phyloP scores from a whole-genome alignment of 2,329 filamentous ascomycete species.

The Hymenoscyphus fructigenus region DNA sequence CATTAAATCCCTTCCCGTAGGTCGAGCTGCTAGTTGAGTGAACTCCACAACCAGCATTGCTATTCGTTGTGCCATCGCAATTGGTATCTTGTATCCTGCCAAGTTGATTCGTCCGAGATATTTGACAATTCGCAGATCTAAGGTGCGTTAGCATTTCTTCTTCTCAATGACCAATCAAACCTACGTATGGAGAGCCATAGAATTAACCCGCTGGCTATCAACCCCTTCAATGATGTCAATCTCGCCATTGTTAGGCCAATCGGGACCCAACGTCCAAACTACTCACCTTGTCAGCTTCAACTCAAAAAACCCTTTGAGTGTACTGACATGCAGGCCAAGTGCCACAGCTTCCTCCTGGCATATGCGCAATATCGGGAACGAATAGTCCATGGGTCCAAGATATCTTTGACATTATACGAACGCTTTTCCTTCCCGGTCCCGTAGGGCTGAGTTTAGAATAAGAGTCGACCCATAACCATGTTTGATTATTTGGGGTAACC shows the following conservation, averaged over 20 bases:
- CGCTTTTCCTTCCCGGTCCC: slow-evolving; percentile 57
- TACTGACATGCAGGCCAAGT: slow-evolving; percentile 65
- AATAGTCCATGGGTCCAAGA: slow-evolving; percentile 66
- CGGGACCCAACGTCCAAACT: slow-evolving; percentile 49
- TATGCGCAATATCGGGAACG: slow-evolving; percentile 69
- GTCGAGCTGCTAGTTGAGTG: slow-evolving; percentile 45
- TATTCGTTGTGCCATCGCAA: slow-evolving; percentile 18
- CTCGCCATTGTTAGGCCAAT: slow-evolving; percentile 65
- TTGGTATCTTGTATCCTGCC: slow-evolving; percentile 13
- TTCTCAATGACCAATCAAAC: not conserved
- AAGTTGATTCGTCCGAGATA: slow-evolving; percentile 39
- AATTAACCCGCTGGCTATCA: slow-evolving; percentile 48
- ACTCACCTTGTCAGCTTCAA: not conserved
- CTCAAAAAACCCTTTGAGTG: not conserved
- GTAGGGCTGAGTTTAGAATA: slow-evolving; percentile 41
- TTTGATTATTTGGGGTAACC: slow-evolving; percentile 41
- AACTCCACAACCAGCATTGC: slow-evolving; percentile 44
- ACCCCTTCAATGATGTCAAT: slow-evolving; percentile 62
- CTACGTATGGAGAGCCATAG: slow-evolving; percentile 65
- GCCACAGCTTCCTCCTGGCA: slow-evolving; percentile 71
- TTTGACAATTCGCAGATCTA: slow-evolving; percentile 18
- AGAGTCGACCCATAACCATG: slow-evolving; percentile 69
- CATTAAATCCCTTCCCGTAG: slow-evolving; percentile 66
- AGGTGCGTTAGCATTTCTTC: not conserved
- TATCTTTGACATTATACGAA: slow-evolving; percentile 66